A percentile compares a stretch with the other conserved stretches of the same genome.
These are phyloP conservation scores for Harringtonia lauricola DNA, from an alignment of 2,329 filamentous ascomycete species.

Conservation along the genomic window DNA sequence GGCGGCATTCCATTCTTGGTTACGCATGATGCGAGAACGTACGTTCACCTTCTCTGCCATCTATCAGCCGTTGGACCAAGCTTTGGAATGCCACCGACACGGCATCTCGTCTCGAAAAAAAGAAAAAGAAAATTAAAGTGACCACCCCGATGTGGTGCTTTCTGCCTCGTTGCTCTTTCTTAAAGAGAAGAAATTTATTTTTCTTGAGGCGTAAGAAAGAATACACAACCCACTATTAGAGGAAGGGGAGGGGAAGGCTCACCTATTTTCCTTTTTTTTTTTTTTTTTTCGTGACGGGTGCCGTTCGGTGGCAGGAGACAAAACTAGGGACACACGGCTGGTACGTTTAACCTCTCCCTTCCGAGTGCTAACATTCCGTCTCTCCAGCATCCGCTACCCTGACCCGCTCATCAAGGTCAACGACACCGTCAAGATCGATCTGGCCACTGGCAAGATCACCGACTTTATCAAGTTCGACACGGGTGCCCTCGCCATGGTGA, in stretches of 20 bases:
- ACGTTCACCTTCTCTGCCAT: slow-evolving; percentile 70
- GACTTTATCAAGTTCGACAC: slow-evolving; percentile 99
- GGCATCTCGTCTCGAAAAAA: no score
- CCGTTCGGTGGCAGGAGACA: neutral
- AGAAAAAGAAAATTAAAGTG: no score
- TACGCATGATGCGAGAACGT: slow-evolving; percentile 99
- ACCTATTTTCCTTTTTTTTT: no score
- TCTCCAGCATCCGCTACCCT: slow-evolving; percentile 89
- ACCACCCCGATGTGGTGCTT: no score
- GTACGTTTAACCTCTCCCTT: slow-evolving; percentile 5
- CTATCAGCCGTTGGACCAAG: slow-evolving; percentile 99
- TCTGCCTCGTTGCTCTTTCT: no score
- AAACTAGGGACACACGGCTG: slow-evolving; percentile 11
- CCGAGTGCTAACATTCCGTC: slow-evolving; percentile 25
- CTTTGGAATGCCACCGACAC: slow-evolving; percentile 57
- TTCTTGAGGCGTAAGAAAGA: no score
- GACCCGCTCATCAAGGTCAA: slow-evolving; percentile 99
- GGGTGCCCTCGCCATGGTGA: slow-evolving; percentile 95
- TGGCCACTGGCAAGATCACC: slow-evolving; percentile 91
- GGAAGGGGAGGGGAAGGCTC: no score
- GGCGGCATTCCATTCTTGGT: slow-evolving; percentile 99
- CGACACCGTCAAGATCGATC: slow-evolving; percentile 99
- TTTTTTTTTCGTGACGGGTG: no score
- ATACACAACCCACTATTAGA: no score
- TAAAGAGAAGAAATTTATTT: no score